phyloP scores from a whole-genome alignment of 2,329 filamentous ascomycete species.

The Endothia cerciana region DNA sequence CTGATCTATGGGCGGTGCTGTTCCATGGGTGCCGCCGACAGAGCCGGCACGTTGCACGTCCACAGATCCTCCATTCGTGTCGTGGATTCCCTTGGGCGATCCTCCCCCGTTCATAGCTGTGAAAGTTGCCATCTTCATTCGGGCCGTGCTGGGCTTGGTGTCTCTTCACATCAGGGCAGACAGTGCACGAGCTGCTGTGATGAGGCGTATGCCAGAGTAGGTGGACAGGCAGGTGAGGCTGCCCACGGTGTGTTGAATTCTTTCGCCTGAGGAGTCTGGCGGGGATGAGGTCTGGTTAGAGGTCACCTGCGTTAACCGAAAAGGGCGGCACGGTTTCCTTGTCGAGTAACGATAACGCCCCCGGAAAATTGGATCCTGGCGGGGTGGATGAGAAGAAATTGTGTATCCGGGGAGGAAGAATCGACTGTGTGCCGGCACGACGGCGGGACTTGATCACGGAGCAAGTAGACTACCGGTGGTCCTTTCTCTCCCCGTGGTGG shows the following conservation, averaged over 20 bases:
- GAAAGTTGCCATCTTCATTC: conserved; percentile 53
- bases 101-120: conserved; percentile 53
- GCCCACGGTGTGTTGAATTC: neutral
- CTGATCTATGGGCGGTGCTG: conserved; percentile 31
- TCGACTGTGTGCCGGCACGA: neutral
- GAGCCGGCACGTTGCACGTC: conserved; percentile 39
- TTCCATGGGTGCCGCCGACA: conserved; percentile 39
- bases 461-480: neutral
- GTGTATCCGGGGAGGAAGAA: neutral
- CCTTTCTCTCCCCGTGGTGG: neutral
- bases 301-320: neutral
- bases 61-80: conserved; percentile 38
- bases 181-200: neutral
- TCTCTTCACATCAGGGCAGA: conserved; percentile 2
- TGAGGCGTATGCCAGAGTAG: neutral
- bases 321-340: neutral
- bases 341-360: neutral
- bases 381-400: neutral
- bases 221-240: neutral
- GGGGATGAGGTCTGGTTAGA: neutral
- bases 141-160: conserved; percentile 21
- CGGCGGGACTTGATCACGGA: neutral
- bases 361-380: neutral
- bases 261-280: neutral
- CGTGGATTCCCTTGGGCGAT: conserved; percentile 49